These are phyloP conservation scores for Fusarium chaquense DNA, from an alignment of 2,329 filamentous ascomycete genomes.

Conservation along the genomic window DNA sequence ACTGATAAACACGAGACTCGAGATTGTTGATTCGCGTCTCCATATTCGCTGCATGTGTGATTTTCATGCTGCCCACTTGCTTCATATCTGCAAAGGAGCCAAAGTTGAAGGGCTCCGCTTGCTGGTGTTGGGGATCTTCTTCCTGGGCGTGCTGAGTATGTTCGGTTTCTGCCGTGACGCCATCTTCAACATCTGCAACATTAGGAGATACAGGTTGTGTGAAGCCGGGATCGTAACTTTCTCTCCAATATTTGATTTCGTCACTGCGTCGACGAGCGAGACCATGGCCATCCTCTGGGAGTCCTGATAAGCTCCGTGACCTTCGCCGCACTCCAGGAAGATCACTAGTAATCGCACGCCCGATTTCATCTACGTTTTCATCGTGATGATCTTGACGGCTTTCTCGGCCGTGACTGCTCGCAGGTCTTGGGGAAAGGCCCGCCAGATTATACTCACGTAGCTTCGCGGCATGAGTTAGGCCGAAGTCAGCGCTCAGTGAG, in stretches of 20 bases:
- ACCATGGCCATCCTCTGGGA: constrained; percentile 55
- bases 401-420: constrained; percentile 68
- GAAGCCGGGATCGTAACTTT: constrained; percentile 67
- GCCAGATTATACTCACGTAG: constrained; percentile 58
- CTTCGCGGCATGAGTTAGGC: constrained; percentile 51
- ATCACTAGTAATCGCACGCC: constrained; percentile 71
- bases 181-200: constrained; percentile 54
- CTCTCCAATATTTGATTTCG: constrained; percentile 73
- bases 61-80: constrained; percentile 67
- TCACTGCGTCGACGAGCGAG: constrained; percentile 67
- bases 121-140: constrained; percentile 52
- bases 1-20: constrained; percentile 63
- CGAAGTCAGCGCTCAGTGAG: constrained; percentile 62
- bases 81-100: constrained; percentile 60
- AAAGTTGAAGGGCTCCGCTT: constrained; percentile 67
- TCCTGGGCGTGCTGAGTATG: constrained; percentile 49
- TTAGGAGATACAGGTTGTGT: constrained; percentile 65
- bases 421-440: constrained; percentile 71
- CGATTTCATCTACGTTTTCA: constrained; percentile 67
- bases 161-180: constrained; percentile 48
- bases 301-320: constrained; percentile 70
- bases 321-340: constrained; percentile 62
- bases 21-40: constrained; percentile 65
- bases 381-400: constrained; percentile 54
- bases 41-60: constrained; percentile 66